These are phyloP conservation scores for Penicillium coffeae DNA, from an alignment of 495 filamentous ascomycete genomes.

Conservation along the genomic window DNA sequence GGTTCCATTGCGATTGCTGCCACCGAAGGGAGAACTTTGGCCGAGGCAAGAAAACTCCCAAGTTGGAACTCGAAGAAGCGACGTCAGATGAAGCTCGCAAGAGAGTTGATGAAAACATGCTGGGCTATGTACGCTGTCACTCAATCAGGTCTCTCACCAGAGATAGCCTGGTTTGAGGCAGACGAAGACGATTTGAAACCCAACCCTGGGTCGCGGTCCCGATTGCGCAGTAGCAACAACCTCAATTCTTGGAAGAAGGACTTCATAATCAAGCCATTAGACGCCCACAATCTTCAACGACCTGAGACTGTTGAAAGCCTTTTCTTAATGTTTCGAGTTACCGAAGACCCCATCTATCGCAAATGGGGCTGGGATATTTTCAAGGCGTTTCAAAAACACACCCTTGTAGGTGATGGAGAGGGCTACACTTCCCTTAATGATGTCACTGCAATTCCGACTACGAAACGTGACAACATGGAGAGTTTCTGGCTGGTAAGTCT, in stretches of 20 bases:
- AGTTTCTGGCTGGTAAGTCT: slow-evolving; percentile 96
- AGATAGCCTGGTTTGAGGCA: slow-evolving; percentile 86
- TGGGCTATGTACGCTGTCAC: slow-evolving; percentile 93
- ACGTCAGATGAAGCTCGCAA: slow-evolving; percentile 80
- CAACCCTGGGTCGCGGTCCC: slow-evolving; percentile 32
- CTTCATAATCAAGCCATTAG: slow-evolving; percentile 67
- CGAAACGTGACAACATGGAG: slow-evolving; percentile 78
- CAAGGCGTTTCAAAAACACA: slow-evolving; percentile 81
- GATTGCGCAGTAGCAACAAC: slow-evolving; percentile 20
- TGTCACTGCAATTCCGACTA: slow-evolving; percentile 64
- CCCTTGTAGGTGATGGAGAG: slow-evolving; percentile 61
- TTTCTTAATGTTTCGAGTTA: slow-evolving; percentile 98
- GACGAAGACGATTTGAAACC: slow-evolving; percentile 38
- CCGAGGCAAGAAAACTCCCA: slow-evolving; percentile 65
- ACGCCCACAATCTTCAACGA: slow-evolving; percentile 88
- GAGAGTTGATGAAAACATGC: slow-evolving; percentile 92
- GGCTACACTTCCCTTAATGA: slow-evolving; percentile 80
- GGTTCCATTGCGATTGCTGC: slow-evolving; percentile 88
- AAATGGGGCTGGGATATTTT: slow-evolving; percentile 99
- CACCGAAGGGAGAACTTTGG: slow-evolving; percentile 71
- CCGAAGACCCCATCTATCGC: slow-evolving; percentile 83
- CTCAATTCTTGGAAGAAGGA: slow-evolving; percentile 60
- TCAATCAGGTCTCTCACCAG: slow-evolving; percentile 80
- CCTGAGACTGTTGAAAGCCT: slow-evolving; percentile 93
- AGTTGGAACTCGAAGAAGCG: slow-evolving; percentile 83